Evolutionary conservation across 2,329 filamentous ascomycete genomes (phyloP).

Genomic region (Fusarium neocosmosporiellum): DNA sequence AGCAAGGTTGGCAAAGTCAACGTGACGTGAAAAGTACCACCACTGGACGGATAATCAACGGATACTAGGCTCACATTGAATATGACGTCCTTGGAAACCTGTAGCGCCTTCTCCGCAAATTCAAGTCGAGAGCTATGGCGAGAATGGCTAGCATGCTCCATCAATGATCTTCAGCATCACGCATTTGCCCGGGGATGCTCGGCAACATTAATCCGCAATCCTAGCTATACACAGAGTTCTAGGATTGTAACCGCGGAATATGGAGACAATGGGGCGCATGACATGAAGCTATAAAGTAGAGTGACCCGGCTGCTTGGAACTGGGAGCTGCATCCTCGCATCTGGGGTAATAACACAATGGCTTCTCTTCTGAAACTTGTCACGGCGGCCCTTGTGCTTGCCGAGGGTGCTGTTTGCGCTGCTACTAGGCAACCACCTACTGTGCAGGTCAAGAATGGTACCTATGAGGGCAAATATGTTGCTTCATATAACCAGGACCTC

Average conservation of each 20-base stretch:
- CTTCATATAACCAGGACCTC: slow-evolving; percentile 33
- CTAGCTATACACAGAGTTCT: background rate
- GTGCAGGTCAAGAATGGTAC: slow-evolving; percentile 40
- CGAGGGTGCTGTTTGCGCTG: background rate
- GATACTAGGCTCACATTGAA: background rate
- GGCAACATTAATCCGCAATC: background rate
- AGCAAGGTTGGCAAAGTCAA: background rate
- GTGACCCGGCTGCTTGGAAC: background rate
- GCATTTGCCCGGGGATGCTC: background rate
- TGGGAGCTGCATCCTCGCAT: background rate
- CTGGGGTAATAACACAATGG: background rate
- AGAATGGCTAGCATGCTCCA: background rate
- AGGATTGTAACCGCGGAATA: background rate
- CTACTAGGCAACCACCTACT: slow-evolving; percentile 13
- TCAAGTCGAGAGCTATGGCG: background rate
- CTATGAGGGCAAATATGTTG: slow-evolving; percentile 32
- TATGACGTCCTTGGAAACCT: background rate
- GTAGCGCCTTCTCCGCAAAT: background rate
- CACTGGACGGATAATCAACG: background rate
- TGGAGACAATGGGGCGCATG: background rate
- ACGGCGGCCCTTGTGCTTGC: slow-evolving; percentile 11
- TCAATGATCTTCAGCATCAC: background rate
- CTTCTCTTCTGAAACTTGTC: background rate
- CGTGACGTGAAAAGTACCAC: background rate
- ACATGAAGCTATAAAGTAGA: background rate